These are phyloP conservation scores for Rhodamnia argentea DNA, from an alignment of 345 rosid species.

Conservation along the genomic window DNA sequence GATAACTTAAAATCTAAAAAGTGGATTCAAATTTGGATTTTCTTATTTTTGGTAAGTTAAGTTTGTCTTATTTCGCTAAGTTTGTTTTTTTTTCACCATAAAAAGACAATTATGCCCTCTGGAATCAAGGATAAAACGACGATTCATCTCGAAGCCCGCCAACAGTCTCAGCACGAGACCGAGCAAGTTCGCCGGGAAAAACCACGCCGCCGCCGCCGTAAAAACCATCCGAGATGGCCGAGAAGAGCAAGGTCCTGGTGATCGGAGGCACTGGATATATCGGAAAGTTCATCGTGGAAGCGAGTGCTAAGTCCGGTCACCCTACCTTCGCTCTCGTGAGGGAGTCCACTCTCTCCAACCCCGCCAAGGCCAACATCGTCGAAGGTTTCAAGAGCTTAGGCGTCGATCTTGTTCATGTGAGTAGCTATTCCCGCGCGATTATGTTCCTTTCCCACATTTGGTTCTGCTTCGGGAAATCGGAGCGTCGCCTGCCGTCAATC, in stretches of 20 bases:
- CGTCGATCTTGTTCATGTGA: background rate
- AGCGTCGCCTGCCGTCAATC: background rate
- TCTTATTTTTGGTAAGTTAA: too few relatives aligned
- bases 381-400: background rate
- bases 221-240: background rate
- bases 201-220: background rate
- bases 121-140: background rate
- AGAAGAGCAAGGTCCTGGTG: conserved; percentile 1
- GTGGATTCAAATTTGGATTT: too few relatives aligned
- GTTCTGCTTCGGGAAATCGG: background rate
- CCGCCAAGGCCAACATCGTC: background rate
- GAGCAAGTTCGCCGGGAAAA: background rate
- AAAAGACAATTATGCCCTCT: background rate
- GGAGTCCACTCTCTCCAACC: conserved; percentile 3
- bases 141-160: background rate
- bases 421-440: background rate
- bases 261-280: conserved; percentile 8
- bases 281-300: conserved; percentile 2
- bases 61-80: too few relatives aligned
- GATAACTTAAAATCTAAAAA: too few relatives aligned
- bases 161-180: background rate
- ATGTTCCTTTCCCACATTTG: background rate
- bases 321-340: conserved; percentile 1
- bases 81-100: too few relatives aligned
- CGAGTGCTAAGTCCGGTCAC: conserved; percentile 3